These are phyloP conservation scores for Volvox reticuliferus DNA, from an alignment of 139 green algal genomes.

Conservation along the genomic window DNA sequence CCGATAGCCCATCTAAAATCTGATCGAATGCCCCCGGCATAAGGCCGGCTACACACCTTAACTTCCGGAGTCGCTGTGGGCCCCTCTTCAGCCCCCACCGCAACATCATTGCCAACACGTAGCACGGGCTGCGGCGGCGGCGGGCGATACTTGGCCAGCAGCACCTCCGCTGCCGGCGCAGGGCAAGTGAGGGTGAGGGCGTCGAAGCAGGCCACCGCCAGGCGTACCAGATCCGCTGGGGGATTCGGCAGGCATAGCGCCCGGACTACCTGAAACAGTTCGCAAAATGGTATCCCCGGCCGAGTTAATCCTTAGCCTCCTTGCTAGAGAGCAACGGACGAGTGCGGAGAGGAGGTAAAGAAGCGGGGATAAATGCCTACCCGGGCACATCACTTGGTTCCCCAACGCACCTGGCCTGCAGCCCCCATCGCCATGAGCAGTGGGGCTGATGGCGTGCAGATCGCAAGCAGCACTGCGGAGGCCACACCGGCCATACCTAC, in stretches of 20 bases:
- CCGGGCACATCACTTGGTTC: background rate
- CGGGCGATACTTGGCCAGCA: constrained; percentile 30
- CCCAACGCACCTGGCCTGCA: background rate
- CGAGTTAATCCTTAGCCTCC: too few relatives aligned
- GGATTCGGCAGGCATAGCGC: constrained; percentile 32
- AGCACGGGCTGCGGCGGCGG: constrained; percentile 1
- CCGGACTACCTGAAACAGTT: background rate
- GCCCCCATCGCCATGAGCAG: constrained; percentile 35
- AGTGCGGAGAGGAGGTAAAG: too few relatives aligned
- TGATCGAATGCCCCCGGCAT: too few relatives aligned
- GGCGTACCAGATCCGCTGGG: constrained; percentile 35
- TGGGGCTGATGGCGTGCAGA: constrained; percentile 11
- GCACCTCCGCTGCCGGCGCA: constrained; percentile 23
- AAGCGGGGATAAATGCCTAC: too few relatives aligned
- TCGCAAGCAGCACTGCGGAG: constrained; percentile 27
- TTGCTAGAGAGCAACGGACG: too few relatives aligned
- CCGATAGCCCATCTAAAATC: too few relatives aligned
- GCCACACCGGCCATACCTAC: constrained; percentile 41
- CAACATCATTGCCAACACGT: background rate
- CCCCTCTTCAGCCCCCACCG: background rate
- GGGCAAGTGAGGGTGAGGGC: constrained; percentile 39
- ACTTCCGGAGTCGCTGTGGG: background rate
- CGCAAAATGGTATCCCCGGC: too few relatives aligned
- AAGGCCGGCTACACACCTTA: background rate
- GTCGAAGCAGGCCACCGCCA: constrained; percentile 32